These are phyloP conservation scores for Cairneyella variabilis DNA, from an alignment of 495 filamentous ascomycete genomes.

Conservation along the genomic window DNA sequence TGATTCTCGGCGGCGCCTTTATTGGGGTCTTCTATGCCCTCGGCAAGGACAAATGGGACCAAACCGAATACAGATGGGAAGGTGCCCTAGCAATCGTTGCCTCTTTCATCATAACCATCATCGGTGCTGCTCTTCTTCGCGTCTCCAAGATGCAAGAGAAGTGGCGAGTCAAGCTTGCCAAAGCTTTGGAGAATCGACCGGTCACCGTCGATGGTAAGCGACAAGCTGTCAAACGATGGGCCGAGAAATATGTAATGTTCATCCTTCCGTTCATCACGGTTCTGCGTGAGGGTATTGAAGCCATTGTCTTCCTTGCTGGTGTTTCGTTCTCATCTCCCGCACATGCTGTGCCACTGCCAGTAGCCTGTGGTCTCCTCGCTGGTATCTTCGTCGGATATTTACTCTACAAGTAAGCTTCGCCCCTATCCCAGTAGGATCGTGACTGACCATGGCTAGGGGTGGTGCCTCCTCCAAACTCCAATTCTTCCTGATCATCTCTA, in stretches of 20 bases:
- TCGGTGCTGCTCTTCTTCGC: slow-evolving; percentile 75
- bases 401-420: slow-evolving; percentile 65
- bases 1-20: slow-evolving; percentile 65
- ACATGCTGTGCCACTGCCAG: slow-evolving; percentile 67
- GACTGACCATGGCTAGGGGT: slow-evolving; percentile 30
- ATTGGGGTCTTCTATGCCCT: slow-evolving; percentile 78
- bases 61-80: slow-evolving; percentile 73
- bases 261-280: slow-evolving; percentile 77
- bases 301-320: slow-evolving; percentile 76
- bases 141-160: slow-evolving; percentile 82
- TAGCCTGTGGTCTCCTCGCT: slow-evolving; percentile 61
- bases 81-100: slow-evolving; percentile 69
- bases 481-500: slow-evolving; percentile 75
- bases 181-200: slow-evolving; percentile 50
- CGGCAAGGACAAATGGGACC: slow-evolving; percentile 59
- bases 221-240: slow-evolving; percentile 55
- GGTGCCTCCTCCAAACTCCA: slow-evolving; percentile 61
- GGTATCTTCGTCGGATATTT: slow-evolving; percentile 63
- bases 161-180: slow-evolving; percentile 76
- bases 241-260: slow-evolving; percentile 80
- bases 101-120: slow-evolving; percentile 69
- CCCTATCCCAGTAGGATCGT: neutral
- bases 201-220: slow-evolving; percentile 27
- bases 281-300: slow-evolving; percentile 79
- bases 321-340: slow-evolving; percentile 74